Evolutionary conservation across 257 asterid species (phyloP).

Genomic region (Solanum gandarillasii): DNA sequence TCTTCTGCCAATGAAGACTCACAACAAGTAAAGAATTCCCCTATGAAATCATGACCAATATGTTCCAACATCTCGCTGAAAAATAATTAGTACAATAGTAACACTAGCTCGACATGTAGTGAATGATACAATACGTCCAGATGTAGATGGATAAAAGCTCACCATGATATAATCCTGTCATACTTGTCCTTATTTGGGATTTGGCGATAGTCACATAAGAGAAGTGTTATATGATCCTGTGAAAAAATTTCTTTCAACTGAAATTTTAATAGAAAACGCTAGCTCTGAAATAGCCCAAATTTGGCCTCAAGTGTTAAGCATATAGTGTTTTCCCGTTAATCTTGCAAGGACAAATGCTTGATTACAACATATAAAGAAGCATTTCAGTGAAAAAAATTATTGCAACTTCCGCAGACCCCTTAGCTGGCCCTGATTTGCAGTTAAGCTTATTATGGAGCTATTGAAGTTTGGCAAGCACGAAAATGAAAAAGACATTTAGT

Average conservation of each 20-base stretch:
- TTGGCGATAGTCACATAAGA: constrained; percentile 77
- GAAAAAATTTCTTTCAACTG: background rate
- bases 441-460: background rate
- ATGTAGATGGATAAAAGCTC: background rate
- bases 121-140: background rate
- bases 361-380: background rate
- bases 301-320: background rate
- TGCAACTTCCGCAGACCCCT: background rate
- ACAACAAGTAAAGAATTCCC: background rate
- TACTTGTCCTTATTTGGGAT: constrained; percentile 45
- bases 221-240: constrained; percentile 59
- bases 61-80: background rate
- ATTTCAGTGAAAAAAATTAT: background rate
- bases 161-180: constrained; percentile 80
- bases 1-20: background rate
- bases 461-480: background rate
- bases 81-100: background rate
- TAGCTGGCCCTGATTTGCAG: background rate
- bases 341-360: background rate
- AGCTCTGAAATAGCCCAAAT: background rate
- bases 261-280: background rate
- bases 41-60: background rate
- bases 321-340: background rate
- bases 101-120: background rate
- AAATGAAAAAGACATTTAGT: background rate